Base-by-base conservation (phyloP, 2,329 filamentous ascomycete species). In the Teratosphaeria gauchensis region DNA sequence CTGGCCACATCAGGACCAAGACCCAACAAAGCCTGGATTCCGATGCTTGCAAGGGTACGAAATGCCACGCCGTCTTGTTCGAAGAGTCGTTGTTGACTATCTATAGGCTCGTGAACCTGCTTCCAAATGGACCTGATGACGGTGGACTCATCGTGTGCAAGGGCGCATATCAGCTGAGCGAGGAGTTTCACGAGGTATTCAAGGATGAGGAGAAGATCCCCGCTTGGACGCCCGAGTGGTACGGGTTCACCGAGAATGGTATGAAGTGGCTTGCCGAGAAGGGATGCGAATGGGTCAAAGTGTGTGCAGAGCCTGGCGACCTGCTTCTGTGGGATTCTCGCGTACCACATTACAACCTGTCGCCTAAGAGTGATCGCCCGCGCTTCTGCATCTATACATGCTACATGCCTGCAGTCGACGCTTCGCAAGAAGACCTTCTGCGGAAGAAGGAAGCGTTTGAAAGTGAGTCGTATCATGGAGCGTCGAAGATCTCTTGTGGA, bases 1-100 rank as follows among this genome's bases (percentile, higher is more conserved):
- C 1, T 78, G 76, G 77, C 75, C 76, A 2, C 77, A 78, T 62
- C 75, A 78, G 52, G 77, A 78, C 58, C 76, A 78, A 61, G 73
- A 77, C 56, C 77, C 74, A 0, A 68, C 68, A 6, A 74, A 72
- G 62, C 72, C 71, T 12, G 80, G 78, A 0, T 79, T 82, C 65
- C 73, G 77, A 2, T 82, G 79, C 62, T 70, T 79, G 2, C 79
- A 82, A 60, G 80, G 80, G 42, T 48, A 8, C 2, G 42, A 7
- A n/a, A 9, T 16, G 19, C 9, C 9, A 6, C 21, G 42, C 16
- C 21, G 16, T 2, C 9, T 14, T 21, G n/a, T 21, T n/a, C 42
- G 4, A 19, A 8, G 42, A 3, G 16, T 3, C 1, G 5, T 48
- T 21, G 21, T 4, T 48, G n/a, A 48, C 19, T 11, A 16, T 8